Evolutionary conservation across 2,329 filamentous ascomycete species (phyloP).

Genomic region (Trichophyton rubrum): DNA sequence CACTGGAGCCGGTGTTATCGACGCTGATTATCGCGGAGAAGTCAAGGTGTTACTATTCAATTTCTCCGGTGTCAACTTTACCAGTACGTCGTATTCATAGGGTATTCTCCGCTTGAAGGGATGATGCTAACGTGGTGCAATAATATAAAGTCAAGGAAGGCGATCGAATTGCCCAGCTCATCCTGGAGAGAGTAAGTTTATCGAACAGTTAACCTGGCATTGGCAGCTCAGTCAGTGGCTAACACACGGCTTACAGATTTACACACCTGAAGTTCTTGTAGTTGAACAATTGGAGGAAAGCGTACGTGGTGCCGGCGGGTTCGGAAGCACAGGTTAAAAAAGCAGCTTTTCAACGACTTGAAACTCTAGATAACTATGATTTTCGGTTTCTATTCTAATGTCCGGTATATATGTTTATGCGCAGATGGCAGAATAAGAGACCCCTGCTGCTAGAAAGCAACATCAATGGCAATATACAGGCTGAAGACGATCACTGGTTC

Average conservation of each 20-base stretch:
- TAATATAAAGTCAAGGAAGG: constrained; percentile 56
- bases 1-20: constrained; percentile 90
- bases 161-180: constrained; percentile 84
- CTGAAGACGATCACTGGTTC: constrained; percentile 30
- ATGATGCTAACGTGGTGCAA: not conserved
- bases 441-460: not conserved
- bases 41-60: constrained; percentile 96
- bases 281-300: constrained; percentile 82
- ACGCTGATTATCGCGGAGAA: constrained; percentile 89
- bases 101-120: not conserved
- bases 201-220: not conserved
- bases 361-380: not conserved
- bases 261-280: constrained; percentile 82
- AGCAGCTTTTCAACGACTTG: not conserved
- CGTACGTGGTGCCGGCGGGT: constrained; percentile 78
- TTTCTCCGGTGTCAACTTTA: constrained; percentile 69
- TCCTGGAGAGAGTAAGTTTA: constrained; percentile 60
- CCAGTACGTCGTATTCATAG: constrained; percentile 18
- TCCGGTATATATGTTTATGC: not conserved
- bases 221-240: not conserved
- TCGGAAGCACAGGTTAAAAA: constrained; percentile 69
- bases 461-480: not conserved
- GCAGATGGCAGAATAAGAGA: not conserved
- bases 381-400: not conserved
- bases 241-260: constrained; percentile 45